Evolutionary conservation across 257 asterid genomes (phyloP).

Genomic region (Rubia yunnanensis): DNA sequence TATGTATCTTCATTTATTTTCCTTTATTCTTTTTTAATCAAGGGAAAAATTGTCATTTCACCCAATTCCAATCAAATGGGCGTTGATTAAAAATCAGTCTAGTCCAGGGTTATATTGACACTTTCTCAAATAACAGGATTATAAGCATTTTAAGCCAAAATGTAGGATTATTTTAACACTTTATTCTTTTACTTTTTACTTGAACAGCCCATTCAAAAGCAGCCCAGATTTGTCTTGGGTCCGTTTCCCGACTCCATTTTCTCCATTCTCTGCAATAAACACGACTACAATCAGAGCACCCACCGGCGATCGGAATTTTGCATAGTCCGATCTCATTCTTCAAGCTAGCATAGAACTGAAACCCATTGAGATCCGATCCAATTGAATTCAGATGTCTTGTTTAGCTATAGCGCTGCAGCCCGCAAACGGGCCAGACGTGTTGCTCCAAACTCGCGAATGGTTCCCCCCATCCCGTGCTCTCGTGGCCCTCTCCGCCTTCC

Average conservation of each 20-base stretch:
- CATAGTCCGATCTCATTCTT: not conserved
- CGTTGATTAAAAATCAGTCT: no score
- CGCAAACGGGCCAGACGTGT: slow-evolving; percentile 68
- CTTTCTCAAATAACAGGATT: no score
- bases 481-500: slow-evolving; percentile 83
- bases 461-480: slow-evolving; percentile 93
- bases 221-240: not conserved
- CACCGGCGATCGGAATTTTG: not conserved
- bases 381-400: slow-evolving; percentile 53
- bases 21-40: no score
- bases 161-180: no score
- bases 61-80: no score
- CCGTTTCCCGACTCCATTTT: slow-evolving; percentile 5
- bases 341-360: not conserved
- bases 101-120: no score
- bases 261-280: not conserved
- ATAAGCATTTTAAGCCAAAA: no score
- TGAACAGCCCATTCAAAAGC: not conserved
- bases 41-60: no score
- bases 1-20: no score
- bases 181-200: not conserved
- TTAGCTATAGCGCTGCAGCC: slow-evolving; percentile 90
- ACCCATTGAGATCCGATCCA: slow-evolving; percentile 17
- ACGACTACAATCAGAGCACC: not conserved
- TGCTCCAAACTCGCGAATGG: slow-evolving; percentile 99